Conservation (phyloP, 176 grass and related monocot species). For the Lolium perenne region DNA sequence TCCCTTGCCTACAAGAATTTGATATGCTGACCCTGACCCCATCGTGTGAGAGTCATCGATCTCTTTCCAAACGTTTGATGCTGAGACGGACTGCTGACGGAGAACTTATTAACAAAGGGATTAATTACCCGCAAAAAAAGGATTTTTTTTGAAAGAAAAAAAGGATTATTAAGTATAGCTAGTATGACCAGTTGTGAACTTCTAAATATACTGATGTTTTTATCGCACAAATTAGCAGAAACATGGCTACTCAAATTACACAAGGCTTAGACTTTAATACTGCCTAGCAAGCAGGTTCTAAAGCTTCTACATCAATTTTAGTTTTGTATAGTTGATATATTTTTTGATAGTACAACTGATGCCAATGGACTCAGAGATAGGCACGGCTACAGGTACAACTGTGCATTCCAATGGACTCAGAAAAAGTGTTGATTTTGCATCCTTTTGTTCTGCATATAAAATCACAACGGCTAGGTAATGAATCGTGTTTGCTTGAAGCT, state of each 20-base stretch:
- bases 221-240: background rate
- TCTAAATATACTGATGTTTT: background rate
- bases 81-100: background rate
- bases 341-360: background rate
- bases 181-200: background rate
- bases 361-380: background rate
- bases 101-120: background rate
- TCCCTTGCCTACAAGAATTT: background rate
- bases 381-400: background rate
- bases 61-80: background rate
- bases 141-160: too few species aligned
- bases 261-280: background rate
- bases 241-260: background rate
- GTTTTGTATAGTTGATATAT: background rate
- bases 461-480: background rate
- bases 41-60: background rate
- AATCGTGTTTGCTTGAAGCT: constrained; percentile 5
- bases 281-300: background rate
- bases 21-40: constrained; percentile 12
- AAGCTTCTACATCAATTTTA: too few species aligned
- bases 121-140: background rate
- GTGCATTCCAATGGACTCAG: background rate
- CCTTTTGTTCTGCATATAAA: background rate
- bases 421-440: background rate
- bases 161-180: background rate